Conservation (phyloP, 345 rosid genomes). For the Eucalyptus pumila region DNA sequence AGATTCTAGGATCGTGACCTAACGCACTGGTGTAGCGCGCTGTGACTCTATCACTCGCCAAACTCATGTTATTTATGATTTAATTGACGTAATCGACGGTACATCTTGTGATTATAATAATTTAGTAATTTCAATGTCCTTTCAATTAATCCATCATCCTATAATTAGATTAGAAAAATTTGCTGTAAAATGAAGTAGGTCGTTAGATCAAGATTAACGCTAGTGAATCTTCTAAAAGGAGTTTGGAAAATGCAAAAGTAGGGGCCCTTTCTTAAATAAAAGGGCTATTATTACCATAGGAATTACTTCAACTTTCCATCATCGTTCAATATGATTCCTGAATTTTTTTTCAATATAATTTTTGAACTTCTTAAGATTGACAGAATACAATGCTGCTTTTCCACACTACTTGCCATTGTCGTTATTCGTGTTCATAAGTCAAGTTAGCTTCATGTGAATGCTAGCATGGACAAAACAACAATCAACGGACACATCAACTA, state of each 20-base stretch:
- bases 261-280: background rate
- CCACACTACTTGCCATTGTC: background rate
- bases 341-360: background rate
- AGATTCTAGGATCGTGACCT: background rate
- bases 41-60: fast-evolving
- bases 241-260: background rate
- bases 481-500: background rate
- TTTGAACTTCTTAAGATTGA: background rate
- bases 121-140: background rate
- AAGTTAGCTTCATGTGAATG: background rate
- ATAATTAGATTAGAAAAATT: background rate
- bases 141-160: background rate
- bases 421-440: background rate
- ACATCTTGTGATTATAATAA: background rate
- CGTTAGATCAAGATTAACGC: background rate
- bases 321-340: too few species aligned
- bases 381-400: background rate
- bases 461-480: background rate
- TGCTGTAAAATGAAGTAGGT: background rate
- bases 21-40: fast-evolving
- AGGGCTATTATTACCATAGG: background rate
- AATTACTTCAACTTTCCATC: background rate
- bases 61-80: background rate
- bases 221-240: background rate
- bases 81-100: fast-evolving